Base-by-base conservation (phyloP, 768 basidiomycete species). In the Boletus huronensis region DNA sequence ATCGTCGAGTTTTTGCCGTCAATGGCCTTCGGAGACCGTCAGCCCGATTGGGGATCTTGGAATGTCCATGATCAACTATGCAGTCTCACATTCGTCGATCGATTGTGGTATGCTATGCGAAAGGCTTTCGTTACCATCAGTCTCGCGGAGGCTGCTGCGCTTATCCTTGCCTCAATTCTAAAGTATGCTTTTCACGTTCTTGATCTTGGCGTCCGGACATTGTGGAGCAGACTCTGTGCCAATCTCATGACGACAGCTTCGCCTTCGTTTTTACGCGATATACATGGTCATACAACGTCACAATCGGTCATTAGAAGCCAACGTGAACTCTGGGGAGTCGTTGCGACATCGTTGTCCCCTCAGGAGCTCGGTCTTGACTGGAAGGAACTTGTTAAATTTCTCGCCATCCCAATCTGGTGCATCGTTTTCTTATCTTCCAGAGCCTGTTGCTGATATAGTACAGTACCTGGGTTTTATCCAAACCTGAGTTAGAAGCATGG, bases 21-120 rank as follows among this genome's bases (percentile, higher is more conserved):
- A 21, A 17, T 29, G 9, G 35, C 49, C n/a, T 32, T 7, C 2
- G 40, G 21, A 5, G 57, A 56, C 19, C 6, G 8, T 26, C 55
- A 64, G n/a, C 53, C 54, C 5, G 48, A 60, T 31, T 65, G 62
- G 57, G 61, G 59, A 17, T 61, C 62, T 38, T 60, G 64, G 68
- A 28, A 45, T 43, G 47, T 65, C 40, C 40, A 38, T 9, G 67
- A 64, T 50, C 79, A 82, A 60, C 44, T 71, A 21, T 63, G 54
- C 29, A 71, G 69, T 42, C 69, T 86, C n/a, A 49, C 54, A 3
- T 67, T 76, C 28, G 67, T 81, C 11, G 63, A 65, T 42, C 75
- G 74, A 47, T 67, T 87, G 29, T 87, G 84, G 85, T 68, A 59
- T 17, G 72, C 76, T 13, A 73, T 80, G 66, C 77, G 73, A 67